A percentile compares a stretch with the other conserved stretches of the same genome.
phyloP scores from a whole-genome alignment of 2,329 filamentous ascomycete species.

The Emergomyces pasteurianus region DNA sequence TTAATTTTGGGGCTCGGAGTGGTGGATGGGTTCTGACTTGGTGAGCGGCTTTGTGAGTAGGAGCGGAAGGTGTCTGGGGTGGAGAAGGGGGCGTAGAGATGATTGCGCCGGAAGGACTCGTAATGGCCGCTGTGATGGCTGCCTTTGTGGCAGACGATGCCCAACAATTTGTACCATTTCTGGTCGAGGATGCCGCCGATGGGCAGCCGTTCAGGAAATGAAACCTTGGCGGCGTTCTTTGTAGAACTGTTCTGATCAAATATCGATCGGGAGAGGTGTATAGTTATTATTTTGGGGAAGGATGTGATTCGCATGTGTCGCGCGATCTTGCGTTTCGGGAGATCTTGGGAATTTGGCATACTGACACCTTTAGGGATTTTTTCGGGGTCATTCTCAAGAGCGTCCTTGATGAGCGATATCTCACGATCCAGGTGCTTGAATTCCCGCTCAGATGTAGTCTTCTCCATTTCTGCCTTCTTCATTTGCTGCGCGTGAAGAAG shows the following conservation, averaged over 20 bases:
- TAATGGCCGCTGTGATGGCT: slow-evolving; percentile 96
- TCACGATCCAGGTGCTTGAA: slow-evolving; percentile 43
- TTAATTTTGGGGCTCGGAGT: slow-evolving; percentile 38
- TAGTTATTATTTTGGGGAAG: slow-evolving; percentile 81
- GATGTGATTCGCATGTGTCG: slow-evolving; percentile 75
- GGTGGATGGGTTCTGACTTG: slow-evolving; percentile 41
- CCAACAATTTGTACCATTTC: slow-evolving; percentile 71
- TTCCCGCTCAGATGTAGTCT: slow-evolving; percentile 42
- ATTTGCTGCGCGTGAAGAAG: slow-evolving; percentile 64
- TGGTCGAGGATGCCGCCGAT: slow-evolving; percentile 68
- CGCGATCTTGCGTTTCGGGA: slow-evolving; percentile 73
- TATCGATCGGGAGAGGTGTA: slow-evolving; percentile 88
- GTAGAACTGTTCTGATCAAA: slow-evolving; percentile 70
- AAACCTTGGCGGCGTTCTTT: slow-evolving; percentile 90
- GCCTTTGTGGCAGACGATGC: slow-evolving; percentile 85
- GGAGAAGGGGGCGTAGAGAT: slow-evolving; percentile 64
- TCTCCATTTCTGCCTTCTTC: slow-evolving; percentile 49
- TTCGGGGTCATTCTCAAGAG: slow-evolving; percentile 74
- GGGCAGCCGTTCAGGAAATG: slow-evolving; percentile 76
- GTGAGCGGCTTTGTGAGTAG: slow-evolving; percentile 52
- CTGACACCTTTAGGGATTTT: slow-evolving; percentile 56
- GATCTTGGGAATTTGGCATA: slow-evolving; percentile 60
- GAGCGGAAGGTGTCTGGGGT: slow-evolving; percentile 69
- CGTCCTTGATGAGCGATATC: slow-evolving; percentile 53
- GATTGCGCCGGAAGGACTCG: slow-evolving; percentile 86